Evolutionary conservation across 306 rosid species (phyloP), one percentile per base, ranked within the genome.

Genomic region (Datisca glomerata): DNA sequence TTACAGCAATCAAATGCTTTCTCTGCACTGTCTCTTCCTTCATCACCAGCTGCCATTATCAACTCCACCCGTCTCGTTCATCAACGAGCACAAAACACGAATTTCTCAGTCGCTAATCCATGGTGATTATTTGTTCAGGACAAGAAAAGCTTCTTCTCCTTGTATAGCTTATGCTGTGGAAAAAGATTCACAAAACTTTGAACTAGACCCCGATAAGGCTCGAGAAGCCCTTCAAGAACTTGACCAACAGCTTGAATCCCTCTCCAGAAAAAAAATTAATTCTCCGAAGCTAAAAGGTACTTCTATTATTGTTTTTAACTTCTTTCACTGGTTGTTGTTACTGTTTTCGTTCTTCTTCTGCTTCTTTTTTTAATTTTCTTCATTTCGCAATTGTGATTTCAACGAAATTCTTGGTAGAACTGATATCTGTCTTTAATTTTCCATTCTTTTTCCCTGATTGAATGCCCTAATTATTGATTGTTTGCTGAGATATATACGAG

Each of bases 201-300:
- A 86, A 63, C 37, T 86, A 13, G 94, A 86, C 65, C 72, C 69
- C 38, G 84, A 76, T 2, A 76, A 86, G 64, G 96, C 94, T 20
- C 71, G 81, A 51, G 85, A 86, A 62, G 81, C 94, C 33, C 93
- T 86, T 42, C 69, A 55, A 41, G 52, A 71, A 48, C 94, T 86
- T 59, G 96, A 86, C 56, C 74, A 76, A 28, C 79, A 82, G 61
- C 64, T 86, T 8, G 75, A 82, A 18, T 68, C 94, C 33, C 36
- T 72, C 63, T 61, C 94, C 53, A 49, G 36, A 37, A 76, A 73
- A 43, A 65, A 50, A 65, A 24, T 41, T 51, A 46, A 70, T 20
- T 38, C 75, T 32, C 81, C 85, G 21, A 79, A 57, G 60, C 38
- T 51, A 7, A 59, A 36, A 41, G 78, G 86, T 81, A 76, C 22